Evolutionary conservation across 768 basidiomycete genomes (phyloP).

Genomic region (Tylopilus balloui): DNA sequence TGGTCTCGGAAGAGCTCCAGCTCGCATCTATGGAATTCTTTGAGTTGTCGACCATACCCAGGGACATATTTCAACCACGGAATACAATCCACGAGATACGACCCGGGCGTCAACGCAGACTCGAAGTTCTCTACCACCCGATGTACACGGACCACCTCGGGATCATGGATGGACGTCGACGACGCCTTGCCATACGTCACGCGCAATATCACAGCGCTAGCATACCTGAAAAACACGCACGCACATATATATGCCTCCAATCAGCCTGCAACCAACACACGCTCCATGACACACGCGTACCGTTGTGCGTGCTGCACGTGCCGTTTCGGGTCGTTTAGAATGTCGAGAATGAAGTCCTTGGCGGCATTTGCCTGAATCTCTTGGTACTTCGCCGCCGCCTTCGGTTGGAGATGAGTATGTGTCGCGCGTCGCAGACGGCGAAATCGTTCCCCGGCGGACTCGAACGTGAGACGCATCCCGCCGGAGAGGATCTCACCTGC

Average conservation of each 20-base stretch:
- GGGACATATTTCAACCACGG: constrained; percentile 44
- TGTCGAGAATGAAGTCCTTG: constrained; percentile 14
- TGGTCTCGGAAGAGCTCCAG: constrained; percentile 47
- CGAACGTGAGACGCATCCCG: constrained; percentile 50
- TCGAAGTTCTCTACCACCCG: constrained; percentile 21
- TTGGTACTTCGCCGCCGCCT: constrained; percentile 41
- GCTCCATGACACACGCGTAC: too few species aligned
- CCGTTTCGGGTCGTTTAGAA: constrained; percentile 14
- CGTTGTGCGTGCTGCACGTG: constrained; percentile 13
- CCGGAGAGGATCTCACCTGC: constrained; percentile 51
- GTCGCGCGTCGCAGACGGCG: constrained; percentile 52
- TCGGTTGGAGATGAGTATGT: constrained; percentile 50
- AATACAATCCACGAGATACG: constrained; percentile 31
- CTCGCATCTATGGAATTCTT: constrained; percentile 48
- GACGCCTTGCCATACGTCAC: constrained; percentile 27
- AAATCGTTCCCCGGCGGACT: constrained; percentile 47
- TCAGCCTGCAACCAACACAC: background rate
- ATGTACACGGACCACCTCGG: constrained; percentile 16
- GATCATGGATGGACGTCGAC: constrained; percentile 16
- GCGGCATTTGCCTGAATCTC: constrained; percentile 39
- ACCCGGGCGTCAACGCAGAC: constrained; percentile 30
- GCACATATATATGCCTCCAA: background rate
- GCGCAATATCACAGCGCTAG: constrained; percentile 19
- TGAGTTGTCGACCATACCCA: constrained; percentile 50
- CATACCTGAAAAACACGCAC: constrained; percentile 13